Percentiles rank a stretch among this genome's conserved stretches.
phyloP scores from a whole-genome alignment of 257 asterid species.

The Solanum tarijense region DNA sequence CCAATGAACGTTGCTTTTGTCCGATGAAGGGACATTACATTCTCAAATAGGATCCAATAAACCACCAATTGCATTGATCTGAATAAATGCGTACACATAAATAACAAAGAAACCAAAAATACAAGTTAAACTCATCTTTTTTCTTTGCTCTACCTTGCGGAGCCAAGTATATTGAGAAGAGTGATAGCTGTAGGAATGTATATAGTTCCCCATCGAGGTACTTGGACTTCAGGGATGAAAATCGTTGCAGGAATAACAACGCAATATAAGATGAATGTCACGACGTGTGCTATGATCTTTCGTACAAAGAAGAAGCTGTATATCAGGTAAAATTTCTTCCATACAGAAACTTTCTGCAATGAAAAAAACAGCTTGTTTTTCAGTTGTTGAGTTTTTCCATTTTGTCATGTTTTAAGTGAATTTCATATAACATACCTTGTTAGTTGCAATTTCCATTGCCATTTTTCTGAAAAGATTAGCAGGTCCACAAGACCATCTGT shows the following conservation, averaged over 20 bases:
- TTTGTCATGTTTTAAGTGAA: background rate
- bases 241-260: slow-evolving; percentile 15
- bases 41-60: slow-evolving; percentile 17
- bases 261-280: slow-evolving; percentile 14
- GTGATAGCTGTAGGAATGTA: slow-evolving; percentile 15
- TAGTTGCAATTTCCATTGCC: slow-evolving; percentile 58
- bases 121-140: background rate
- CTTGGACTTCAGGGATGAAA: slow-evolving; percentile 15
- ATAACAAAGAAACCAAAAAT: background rate
- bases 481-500: slow-evolving; percentile 98
- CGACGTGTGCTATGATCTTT: slow-evolving; percentile 15
- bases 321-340: slow-evolving; percentile 19
- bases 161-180: slow-evolving; percentile 19
- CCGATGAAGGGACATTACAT: slow-evolving; percentile 25
- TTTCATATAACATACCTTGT: slow-evolving; percentile 36
- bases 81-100: background rate
- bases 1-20: slow-evolving; percentile 23
- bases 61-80: slow-evolving; percentile 17
- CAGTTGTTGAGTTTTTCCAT: background rate
- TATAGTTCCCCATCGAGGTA: slow-evolving; percentile 17
- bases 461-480: slow-evolving; percentile 83
- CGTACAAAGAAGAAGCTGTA: slow-evolving; percentile 23
- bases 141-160: slow-evolving; percentile 9
- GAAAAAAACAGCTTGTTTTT: background rate
- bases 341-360: slow-evolving; percentile 15